Evolutionary conservation across 345 rosid species (phyloP), one percentile per base, ranked within the genome.

Genomic region (Brassica nigra): DNA sequence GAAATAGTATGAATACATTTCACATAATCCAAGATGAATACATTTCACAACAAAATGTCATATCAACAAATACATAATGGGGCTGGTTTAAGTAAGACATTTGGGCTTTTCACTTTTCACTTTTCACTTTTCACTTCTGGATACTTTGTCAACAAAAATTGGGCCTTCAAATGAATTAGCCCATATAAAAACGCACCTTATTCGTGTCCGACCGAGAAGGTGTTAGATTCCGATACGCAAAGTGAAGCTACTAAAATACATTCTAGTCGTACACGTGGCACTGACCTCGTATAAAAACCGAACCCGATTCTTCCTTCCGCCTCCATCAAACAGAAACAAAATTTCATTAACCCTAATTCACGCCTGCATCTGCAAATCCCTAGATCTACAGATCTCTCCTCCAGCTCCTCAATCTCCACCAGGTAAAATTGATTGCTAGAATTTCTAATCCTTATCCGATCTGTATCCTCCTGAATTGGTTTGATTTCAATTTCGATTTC

Each of bases 181-280:
- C 49, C 49, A 37, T 37, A 37, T 2, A 8, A 37, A 37, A 37
- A 37, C 44, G 12, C 44, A 34, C 37, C 37, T 5, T 1, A 34
- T 34, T 34, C 37, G 37, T 8, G 7, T 34, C 44, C 11, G 11
- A 8, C 44, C 44, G 36, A 34, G 44, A 8, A 8, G 44, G 44
- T 37, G 37, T 34, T 34, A 34, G 37, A 47, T 68, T 74, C 74
- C 70, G 70, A 80, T 70, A 80, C 83, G 83, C 28, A 54, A 74
- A 37, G 67, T 62, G 20, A 62, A 12, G 59, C 70, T 9, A 31
- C 27, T 23, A 23, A 23, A 54, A 23, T 62, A 15, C 44, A 68
- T 61, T 49, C 54, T n/a, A 70, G 65, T 79, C 80, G 73, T 75
- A 76, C 83, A 76, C 80, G 83, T 81, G 80, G 73, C 80, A 80